Base-by-base conservation (phyloP, 164 flowering plant genomes). In the Malania oleifera region DNA sequence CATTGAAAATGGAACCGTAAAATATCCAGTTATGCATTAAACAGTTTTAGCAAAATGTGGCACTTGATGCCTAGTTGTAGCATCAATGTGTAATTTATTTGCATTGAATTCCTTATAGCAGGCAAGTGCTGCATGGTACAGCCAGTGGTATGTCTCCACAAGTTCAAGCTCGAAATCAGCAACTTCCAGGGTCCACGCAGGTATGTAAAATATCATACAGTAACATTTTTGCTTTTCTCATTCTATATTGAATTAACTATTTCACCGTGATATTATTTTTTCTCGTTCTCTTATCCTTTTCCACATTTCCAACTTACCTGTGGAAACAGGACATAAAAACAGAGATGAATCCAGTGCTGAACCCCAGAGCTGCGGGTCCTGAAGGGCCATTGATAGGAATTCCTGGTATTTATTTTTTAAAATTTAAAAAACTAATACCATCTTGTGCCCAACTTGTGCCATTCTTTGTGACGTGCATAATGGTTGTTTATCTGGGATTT, bases 101-200 rank as follows among this genome's bases (percentile, higher is more conserved):
- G 38, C 22, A 5, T 15, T 24, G 8, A 31, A 8, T 22, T 29
- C 7, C 25, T 53, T 57, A n/a, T 49, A 70, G 55, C 81, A 93
- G 99, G 81, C 99, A 86, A 82, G 86, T 86, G 29, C 77, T 90
- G 76, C 97, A 93, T 77, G 96, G 95, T 58, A 19, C 89, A 18
- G 80, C 89, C 56, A 89, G 93, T 62, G 84, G 84, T 34, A 77
- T 90, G 84, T 72, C 91, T 65, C 86, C 85, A 27, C 99, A 93
- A 77, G 89, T 86, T 60, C 97, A 86, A 78, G 68, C 82, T 70
- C 83, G 99, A 46, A 81, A 71, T 66, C 97, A 90, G 65, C 96
- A 86, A 66, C 76, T 78, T 66, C 84, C 87, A 0, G 97, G 85
- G 45, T 75, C 89, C 54, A 71, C 87, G 44, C 84, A 77, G 76